Percentiles rank a stretch among this genome's conserved stretches.
Evolutionary conservation across 78 protist species (phyloP).

Genomic region (Polysphondylium violaceum): DNA sequence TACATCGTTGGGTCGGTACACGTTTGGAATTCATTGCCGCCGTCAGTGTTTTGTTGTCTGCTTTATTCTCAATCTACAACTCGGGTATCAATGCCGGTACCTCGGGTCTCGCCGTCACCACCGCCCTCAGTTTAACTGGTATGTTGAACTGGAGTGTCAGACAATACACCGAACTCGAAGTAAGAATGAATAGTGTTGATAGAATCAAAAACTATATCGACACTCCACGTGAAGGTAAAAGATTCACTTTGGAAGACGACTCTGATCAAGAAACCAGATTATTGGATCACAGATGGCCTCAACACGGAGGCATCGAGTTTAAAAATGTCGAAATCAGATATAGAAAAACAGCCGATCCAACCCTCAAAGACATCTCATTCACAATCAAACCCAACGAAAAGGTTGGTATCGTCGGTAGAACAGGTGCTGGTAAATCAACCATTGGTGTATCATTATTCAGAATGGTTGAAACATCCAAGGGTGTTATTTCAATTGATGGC

Average conservation of each 20-base stretch:
- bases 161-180: constrained; percentile 82
- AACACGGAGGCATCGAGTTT: constrained; percentile 75
- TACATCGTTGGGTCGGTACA: constrained; percentile 87
- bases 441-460: constrained; percentile 82
- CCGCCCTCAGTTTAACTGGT: constrained; percentile 63
- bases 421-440: constrained; percentile 90
- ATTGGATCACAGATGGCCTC: constrained; percentile 89
- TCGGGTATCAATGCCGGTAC: constrained; percentile 75
- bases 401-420: constrained; percentile 92
- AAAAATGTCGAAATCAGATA: constrained; percentile 83
- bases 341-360: constrained; percentile 70
- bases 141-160: constrained; percentile 37
- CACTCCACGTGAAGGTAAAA: constrained; percentile 43
- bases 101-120: constrained; percentile 79
- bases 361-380: constrained; percentile 72
- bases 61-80: constrained; percentile 38
- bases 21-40: constrained; percentile 84
- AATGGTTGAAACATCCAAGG: constrained; percentile 51
- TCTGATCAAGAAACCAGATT: background rate
- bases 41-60: constrained; percentile 34
- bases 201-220: constrained; percentile 25
- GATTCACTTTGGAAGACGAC: constrained; percentile 14
- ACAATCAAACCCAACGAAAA: constrained; percentile 71
- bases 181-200: constrained; percentile 83
- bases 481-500: constrained; percentile 78